These are phyloP conservation scores for Bacterosira constricta DNA, from an alignment of 108 stramenopile genomes.

Conservation along the genomic window DNA sequence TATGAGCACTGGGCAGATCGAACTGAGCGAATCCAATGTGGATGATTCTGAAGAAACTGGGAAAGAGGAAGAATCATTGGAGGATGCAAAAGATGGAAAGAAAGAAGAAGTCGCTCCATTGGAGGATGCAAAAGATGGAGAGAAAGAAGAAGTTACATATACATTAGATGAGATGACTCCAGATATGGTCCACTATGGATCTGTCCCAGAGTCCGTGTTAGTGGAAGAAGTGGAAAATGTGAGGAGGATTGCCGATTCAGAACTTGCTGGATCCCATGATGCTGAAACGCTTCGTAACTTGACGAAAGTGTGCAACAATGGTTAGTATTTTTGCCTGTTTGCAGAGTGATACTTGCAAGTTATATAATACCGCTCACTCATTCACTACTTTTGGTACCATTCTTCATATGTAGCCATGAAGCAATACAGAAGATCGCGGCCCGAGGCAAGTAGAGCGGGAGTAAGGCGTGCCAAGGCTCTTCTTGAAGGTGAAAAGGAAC, in stretches of 20 bases:
- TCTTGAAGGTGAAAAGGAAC: slow-evolving; percentile 77
- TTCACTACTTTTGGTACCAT: slow-evolving; percentile 23
- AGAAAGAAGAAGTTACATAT: slow-evolving; percentile 65
- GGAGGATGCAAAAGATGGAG: slow-evolving; percentile 14
- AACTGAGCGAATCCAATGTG: slow-evolving; percentile 25
- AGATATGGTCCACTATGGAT: slow-evolving; percentile 97
- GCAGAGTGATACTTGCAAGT: not conserved
- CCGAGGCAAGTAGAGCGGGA: slow-evolving; percentile 87
- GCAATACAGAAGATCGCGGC: slow-evolving; percentile 92
- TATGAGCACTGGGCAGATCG: slow-evolving; percentile 53
- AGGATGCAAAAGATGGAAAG: slow-evolving; percentile 24
- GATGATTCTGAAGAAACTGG: slow-evolving; percentile 34
- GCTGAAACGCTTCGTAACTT: slow-evolving; percentile 68
- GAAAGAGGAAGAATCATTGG: not conserved
- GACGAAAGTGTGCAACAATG: slow-evolving; percentile 76
- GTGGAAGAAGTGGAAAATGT: slow-evolving; percentile 94
- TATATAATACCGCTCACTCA: not conserved
- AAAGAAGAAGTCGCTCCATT: slow-evolving; percentile 12
- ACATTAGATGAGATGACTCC: slow-evolving; percentile 91
- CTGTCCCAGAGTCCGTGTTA: slow-evolving; percentile 90
- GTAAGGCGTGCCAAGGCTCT: slow-evolving; percentile 85
- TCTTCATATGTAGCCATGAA: slow-evolving; percentile 81
- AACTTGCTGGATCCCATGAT: slow-evolving; percentile 71
- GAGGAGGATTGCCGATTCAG: slow-evolving; percentile 78
- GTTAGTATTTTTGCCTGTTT: slow-evolving; percentile 20